These are phyloP conservation scores for Mycena sp. DNA, from an alignment of 1,284 basidiomycete genomes.

Conservation along the genomic window DNA sequence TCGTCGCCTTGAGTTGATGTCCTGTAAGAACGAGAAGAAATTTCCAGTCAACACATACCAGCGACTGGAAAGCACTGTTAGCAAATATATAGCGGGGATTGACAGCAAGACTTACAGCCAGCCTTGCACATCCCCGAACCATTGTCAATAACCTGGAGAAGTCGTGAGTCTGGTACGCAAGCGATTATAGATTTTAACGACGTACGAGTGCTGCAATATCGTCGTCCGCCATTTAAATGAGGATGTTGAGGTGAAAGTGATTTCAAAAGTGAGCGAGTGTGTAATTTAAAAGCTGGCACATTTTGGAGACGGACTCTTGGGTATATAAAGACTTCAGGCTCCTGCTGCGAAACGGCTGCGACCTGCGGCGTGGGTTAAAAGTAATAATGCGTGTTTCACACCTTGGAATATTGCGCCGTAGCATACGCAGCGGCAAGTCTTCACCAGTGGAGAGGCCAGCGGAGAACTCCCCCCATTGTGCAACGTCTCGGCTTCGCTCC, in stretches of 20 bases:
- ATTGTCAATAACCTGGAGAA: conserved; percentile 78
- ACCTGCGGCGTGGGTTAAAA: conserved; percentile 10
- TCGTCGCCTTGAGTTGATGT: conserved; percentile 86
- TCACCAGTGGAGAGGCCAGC: no score
- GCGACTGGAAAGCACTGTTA: conserved; percentile 2
- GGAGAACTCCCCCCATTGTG: no score
- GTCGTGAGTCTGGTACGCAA: background rate
- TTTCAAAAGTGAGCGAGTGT: conserved; percentile 1
- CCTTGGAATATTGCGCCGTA: conserved; percentile 11
- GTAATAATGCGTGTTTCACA: background rate
- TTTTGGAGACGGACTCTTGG: background rate
- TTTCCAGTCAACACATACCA: background rate
- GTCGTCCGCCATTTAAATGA: conserved; percentile 23
- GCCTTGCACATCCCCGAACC: conserved; percentile 95
- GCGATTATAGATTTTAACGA: background rate
- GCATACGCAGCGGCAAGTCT: no score
- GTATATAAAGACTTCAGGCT: conserved; percentile 3
- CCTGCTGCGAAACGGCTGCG: conserved; percentile 15
- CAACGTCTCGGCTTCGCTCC: no score
- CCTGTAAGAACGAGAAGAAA: conserved; percentile 72
- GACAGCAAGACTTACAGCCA: conserved; percentile 70
- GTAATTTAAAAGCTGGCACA: conserved; percentile 2
- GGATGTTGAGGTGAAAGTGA: background rate
- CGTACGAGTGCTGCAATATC: conserved; percentile 31
- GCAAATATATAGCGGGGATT: conserved; percentile 3